A percentile compares a stretch with the other conserved stretches of the same genome.
Evolutionary conservation across 768 basidiomycete genomes (phyloP).

Genomic region (Phylloporus arenicola): DNA sequence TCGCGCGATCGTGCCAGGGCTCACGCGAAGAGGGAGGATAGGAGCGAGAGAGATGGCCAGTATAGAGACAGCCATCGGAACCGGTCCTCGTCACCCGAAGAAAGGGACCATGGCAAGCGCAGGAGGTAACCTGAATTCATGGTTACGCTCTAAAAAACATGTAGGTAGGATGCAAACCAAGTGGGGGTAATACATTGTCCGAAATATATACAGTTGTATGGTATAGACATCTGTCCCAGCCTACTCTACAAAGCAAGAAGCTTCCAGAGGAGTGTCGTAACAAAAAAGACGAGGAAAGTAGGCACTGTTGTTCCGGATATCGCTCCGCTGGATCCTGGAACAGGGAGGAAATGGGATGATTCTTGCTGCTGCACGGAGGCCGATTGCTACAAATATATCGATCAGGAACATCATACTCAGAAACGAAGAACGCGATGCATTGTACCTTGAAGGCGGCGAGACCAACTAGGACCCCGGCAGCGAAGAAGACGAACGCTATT

Average conservation of each 20-base stretch:
- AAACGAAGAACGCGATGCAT: neutral
- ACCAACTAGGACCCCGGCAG: conserved; percentile 69
- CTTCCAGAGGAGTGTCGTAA: conserved; percentile 23
- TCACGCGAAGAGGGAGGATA: conserved; percentile 17
- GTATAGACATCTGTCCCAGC: neutral
- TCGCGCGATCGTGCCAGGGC: conserved; percentile 20
- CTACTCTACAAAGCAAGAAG: conserved; percentile 12
- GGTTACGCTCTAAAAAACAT: neutral
- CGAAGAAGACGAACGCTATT: conserved; percentile 69
- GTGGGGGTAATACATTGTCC: conserved; percentile 7
- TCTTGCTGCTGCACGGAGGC: conserved; percentile 49
- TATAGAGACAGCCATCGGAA: conserved; percentile 16
- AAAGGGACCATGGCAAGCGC: conserved; percentile 17
- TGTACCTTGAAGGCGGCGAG: conserved; percentile 74
- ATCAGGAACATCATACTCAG: neutral
- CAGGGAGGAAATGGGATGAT: conserved; percentile 54
- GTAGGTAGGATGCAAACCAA: neutral
- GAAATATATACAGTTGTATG: neutral
- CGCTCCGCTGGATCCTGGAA: conserved; percentile 45
- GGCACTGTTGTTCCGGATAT: conserved; percentile 26
- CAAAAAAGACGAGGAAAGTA: conserved; percentile 16
- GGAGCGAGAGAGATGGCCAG: conserved; percentile 19
- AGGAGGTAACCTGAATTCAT: conserved; percentile 13
- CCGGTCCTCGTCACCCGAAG: conserved; percentile 26
- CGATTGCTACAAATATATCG: conserved; percentile 43